Evolutionary conservation across 805 yeast species (phyloP).

Genomic region (Hanseniaspora lindneri): DNA sequence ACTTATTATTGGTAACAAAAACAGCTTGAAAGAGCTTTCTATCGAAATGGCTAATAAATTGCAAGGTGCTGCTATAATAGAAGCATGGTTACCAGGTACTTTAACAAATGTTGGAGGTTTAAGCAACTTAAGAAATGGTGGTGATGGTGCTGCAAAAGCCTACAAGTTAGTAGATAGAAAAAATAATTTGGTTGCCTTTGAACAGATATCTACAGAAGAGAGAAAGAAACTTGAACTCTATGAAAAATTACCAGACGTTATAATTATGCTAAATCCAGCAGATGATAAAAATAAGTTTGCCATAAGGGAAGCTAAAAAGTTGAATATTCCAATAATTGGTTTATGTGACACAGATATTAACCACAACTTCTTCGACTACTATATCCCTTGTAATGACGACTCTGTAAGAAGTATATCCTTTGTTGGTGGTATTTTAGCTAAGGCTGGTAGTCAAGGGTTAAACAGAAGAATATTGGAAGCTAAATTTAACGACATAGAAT

Average conservation of each 20-base stretch:
- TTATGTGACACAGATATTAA: slow-evolving; percentile 89
- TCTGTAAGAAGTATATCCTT: slow-evolving; percentile 69
- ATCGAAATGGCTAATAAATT: slow-evolving; percentile 68
- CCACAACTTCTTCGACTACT: slow-evolving; percentile 79
- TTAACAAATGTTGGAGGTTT: slow-evolving; percentile 61
- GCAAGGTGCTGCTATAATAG: slow-evolving; percentile 68
- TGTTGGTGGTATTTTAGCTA: slow-evolving; percentile 69
- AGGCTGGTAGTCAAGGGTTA: slow-evolving; percentile 74
- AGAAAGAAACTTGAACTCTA: slow-evolving; percentile 50
- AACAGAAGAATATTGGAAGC: slow-evolving; percentile 38
- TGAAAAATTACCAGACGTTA: slow-evolving; percentile 62
- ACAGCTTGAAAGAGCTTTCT: slow-evolving; percentile 62
- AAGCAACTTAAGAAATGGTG: not conserved
- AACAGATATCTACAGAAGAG: slow-evolving; percentile 68
- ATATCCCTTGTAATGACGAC: slow-evolving; percentile 94
- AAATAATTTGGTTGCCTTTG: slow-evolving; percentile 39
- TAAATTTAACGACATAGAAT: not conserved
- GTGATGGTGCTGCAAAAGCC: not conserved
- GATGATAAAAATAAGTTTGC: slow-evolving; percentile 60
- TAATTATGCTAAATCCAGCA: slow-evolving; percentile 74
- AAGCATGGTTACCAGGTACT: slow-evolving; percentile 91
- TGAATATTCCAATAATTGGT: slow-evolving; percentile 85
- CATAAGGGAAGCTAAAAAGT: slow-evolving; percentile 65
- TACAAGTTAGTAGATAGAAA: slow-evolving; percentile 2
- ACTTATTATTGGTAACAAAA: slow-evolving; percentile 71